Evolutionary conservation across 345 rosid genomes (phyloP), one percentile per base, ranked within the genome.

Genomic region (Syzygium aromaticum): DNA sequence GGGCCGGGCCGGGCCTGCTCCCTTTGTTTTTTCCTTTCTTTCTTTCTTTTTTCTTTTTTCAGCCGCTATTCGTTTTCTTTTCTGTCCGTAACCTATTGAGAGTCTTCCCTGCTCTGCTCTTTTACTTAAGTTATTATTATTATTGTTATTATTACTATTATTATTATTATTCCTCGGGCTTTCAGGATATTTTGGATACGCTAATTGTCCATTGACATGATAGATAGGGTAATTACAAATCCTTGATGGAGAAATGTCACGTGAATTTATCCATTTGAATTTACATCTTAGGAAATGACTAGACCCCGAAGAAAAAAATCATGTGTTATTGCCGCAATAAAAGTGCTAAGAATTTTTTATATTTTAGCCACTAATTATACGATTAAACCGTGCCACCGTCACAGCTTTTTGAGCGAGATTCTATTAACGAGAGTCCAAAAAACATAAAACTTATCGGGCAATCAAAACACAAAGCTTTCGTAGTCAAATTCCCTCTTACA

Each of bases 201-300:
- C 11, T 0, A 28, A 0, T 15, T 3, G 10, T 64, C 10, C 6
- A 19, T 54, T 9, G 22, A 19, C 21, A 7, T 7, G 25, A 54
- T 7, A 54, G 25, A 54, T 7, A 54, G 57, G 3, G 23, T 8
- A 19, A 54, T 54, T 54, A 54, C 7, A 7, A 6, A 43, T 43
- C 46, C 43, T 40, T 40, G 46, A 8, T 6, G 3, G 10, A 54
- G 33, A 67, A 38, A 67, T 1, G 3, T 16, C 8, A 16, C 17
- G 5, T 4, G 6, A 16, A 30, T 17, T 63, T 67, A 22, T 19
- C 7, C 5, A 73, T 73, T 33, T 38, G 49, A 73, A 5, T 9
- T 73, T 23, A 67, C 80, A 67, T 9, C 46, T 17, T 8, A 21
- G 4, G 9, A 33, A 67, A 33, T 17, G 6, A 8, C 46, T 0